These are phyloP conservation scores for Biscutella auriculata DNA, from an alignment of 441 rosid genomes.

Conservation along the genomic window DNA sequence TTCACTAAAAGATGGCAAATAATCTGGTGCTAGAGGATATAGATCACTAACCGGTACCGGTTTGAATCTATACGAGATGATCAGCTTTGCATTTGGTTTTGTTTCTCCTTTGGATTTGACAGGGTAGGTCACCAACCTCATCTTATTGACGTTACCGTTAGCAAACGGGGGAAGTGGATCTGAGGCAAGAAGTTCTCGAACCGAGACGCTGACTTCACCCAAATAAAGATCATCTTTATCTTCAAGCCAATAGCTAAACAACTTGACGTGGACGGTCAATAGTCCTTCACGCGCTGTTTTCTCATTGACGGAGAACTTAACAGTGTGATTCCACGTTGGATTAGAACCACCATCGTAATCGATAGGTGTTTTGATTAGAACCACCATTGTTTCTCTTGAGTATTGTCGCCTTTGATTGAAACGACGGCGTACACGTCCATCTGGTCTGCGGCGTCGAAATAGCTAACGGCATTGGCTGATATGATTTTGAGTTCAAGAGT, in stretches of 20 bases:
- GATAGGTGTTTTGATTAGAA: conserved; percentile 33
- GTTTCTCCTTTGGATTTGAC: not conserved
- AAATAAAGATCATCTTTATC: conserved; percentile 36
- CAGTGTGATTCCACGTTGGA: conserved; percentile 59
- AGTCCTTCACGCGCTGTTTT: conserved; percentile 30
- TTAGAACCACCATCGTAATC: conserved; percentile 37
- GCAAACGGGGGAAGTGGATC: conserved; percentile 5
- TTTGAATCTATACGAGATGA: conserved; percentile 11
- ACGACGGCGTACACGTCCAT: conserved; percentile 50
- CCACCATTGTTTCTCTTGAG: conserved; percentile 18
- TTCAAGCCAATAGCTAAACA: conserved; percentile 48
- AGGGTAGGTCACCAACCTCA: conserved; percentile 9
- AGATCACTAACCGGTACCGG: conserved; percentile 1
- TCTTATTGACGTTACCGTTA: not conserved
- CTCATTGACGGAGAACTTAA: conserved; percentile 35
- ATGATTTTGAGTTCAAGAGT: conserved; percentile 37
- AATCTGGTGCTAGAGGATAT: not conserved
- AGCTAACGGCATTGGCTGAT: conserved; percentile 35
- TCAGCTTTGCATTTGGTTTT: conserved; percentile 3
- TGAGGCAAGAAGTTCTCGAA: conserved; percentile 40
- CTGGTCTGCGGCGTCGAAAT: conserved; percentile 33
- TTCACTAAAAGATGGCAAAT: conserved; percentile 8
- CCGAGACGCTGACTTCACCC: conserved; percentile 50
- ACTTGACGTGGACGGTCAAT: conserved; percentile 32
- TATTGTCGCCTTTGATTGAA: conserved; percentile 31